These are phyloP conservation scores for Pseudomonodictys pantanalensis DNA, from an alignment of 495 filamentous ascomycete species.

Conservation along the genomic window DNA sequence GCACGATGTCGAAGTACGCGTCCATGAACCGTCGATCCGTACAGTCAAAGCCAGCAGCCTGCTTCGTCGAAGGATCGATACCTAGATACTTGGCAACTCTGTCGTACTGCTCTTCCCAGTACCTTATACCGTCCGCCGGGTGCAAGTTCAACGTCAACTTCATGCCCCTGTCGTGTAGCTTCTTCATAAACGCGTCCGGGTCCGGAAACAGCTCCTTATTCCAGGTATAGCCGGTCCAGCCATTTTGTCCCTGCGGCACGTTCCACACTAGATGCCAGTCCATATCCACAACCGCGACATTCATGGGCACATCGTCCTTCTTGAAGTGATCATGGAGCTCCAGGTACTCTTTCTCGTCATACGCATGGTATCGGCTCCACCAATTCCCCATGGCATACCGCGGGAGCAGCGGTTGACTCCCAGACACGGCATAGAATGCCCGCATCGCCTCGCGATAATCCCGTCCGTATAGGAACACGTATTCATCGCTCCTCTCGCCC, in stretches of 20 bases:
- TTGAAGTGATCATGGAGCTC: slow-evolving; percentile 52
- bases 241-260: slow-evolving; percentile 39
- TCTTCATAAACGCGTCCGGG: slow-evolving; percentile 44
- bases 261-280: slow-evolving; percentile 56
- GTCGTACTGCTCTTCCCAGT: slow-evolving; percentile 52
- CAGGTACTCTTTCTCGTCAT: slow-evolving; percentile 51
- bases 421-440: slow-evolving; percentile 55
- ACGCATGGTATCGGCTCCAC: slow-evolving; percentile 61
- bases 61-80: slow-evolving; percentile 45
- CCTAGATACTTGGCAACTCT: slow-evolving; percentile 49
- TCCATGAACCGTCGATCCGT: slow-evolving; percentile 52
- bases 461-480: slow-evolving; percentile 56
- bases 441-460: slow-evolving; percentile 55
- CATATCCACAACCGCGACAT: slow-evolving; percentile 59
- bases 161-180: slow-evolving; percentile 47
- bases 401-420: slow-evolving; percentile 54
- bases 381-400: slow-evolving; percentile 60
- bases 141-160: slow-evolving; percentile 57
- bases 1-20: slow-evolving; percentile 57
- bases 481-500: slow-evolving; percentile 53
- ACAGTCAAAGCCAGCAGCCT: slow-evolving; percentile 55
- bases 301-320: slow-evolving; percentile 50
- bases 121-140: slow-evolving; percentile 53
- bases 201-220: slow-evolving; percentile 55
- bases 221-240: slow-evolving; percentile 64